Conservation (phyloP, 441 rosid genomes). For the Erodium trifolium region DNA sequence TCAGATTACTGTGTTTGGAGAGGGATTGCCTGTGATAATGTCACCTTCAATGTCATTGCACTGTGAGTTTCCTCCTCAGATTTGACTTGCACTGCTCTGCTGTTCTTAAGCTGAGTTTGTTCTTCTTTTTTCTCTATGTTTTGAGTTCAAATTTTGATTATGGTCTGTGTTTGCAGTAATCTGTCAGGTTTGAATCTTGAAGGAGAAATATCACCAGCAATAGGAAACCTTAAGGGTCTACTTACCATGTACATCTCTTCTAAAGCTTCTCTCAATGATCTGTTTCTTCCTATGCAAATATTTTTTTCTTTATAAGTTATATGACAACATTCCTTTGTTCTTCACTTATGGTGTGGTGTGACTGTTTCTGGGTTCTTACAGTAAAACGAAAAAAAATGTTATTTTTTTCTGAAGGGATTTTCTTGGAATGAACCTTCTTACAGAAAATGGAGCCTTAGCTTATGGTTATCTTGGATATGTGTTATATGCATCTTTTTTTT, state of each 20-base stretch:
- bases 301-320: too few species aligned
- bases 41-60: slow-evolving; percentile 52
- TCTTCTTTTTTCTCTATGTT: neutral
- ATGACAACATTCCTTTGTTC: neutral
- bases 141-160: neutral
- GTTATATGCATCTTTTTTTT: neutral
- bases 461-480: neutral
- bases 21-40: slow-evolving; percentile 71
- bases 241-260: slow-evolving; percentile 45
- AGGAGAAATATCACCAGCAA: slow-evolving; percentile 78
- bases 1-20: slow-evolving; percentile 78
- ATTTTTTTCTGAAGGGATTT: neutral
- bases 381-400: neutral
- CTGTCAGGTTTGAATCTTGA: slow-evolving; percentile 70
- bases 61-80: slow-evolving; percentile 39
- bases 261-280: neutral
- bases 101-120: neutral
- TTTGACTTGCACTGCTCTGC: neutral
- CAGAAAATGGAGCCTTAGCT: neutral
- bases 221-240: slow-evolving; percentile 65
- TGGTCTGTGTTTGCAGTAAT: slow-evolving; percentile 36
- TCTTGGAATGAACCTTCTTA: neutral
- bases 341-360: neutral
- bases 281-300: neutral
- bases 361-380: neutral